Percentiles rank a stretch among this genome's conserved stretches.
Conservation (phyloP, 139 green algal species). For the Coelastrella sp. region DNA sequence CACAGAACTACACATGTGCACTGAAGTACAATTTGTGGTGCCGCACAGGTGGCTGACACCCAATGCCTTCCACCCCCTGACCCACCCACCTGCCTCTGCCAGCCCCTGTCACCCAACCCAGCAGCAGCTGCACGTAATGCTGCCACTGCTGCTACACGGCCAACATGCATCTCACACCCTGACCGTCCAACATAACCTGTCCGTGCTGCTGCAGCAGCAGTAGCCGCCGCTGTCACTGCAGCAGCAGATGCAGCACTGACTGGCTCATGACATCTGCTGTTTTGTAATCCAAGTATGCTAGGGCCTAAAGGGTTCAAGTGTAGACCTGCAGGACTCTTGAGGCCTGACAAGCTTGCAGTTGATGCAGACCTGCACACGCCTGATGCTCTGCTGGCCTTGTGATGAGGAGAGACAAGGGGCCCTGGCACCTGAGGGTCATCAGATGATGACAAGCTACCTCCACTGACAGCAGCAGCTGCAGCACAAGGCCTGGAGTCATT, state of each 20-base stretch:
- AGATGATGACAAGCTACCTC: not conserved
- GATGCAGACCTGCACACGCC: no score
- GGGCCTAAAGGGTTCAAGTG: not conserved
- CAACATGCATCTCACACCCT: not conserved
- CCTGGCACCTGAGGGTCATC: no score
- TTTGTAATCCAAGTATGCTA: not conserved
- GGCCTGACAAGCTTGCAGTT: not conserved
- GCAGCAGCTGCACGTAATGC: conserved; percentile 32
- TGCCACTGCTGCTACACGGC: conserved; percentile 19
- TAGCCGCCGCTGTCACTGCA: conserved; percentile 5
- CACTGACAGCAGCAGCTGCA: not conserved
- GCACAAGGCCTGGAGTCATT: not conserved
- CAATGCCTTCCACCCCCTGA: no score
- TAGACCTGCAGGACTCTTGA: not conserved
- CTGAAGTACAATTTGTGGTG: no score
- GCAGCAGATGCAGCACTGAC: not conserved
- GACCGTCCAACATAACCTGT: not conserved
- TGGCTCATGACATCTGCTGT: not conserved
- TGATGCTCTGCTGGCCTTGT: no score
- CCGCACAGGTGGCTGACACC: not conserved
- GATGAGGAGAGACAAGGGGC: not conserved
- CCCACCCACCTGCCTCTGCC: conserved; percentile 30
- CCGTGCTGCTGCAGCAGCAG: not conserved
- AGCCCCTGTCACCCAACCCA: conserved; percentile 34
- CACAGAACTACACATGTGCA: no score